Percentiles rank a stretch among this genome's conserved stretches.
phyloP scores from a whole-genome alignment of 1,284 basidiomycete genomes.

The Ganoderma sinense region DNA sequence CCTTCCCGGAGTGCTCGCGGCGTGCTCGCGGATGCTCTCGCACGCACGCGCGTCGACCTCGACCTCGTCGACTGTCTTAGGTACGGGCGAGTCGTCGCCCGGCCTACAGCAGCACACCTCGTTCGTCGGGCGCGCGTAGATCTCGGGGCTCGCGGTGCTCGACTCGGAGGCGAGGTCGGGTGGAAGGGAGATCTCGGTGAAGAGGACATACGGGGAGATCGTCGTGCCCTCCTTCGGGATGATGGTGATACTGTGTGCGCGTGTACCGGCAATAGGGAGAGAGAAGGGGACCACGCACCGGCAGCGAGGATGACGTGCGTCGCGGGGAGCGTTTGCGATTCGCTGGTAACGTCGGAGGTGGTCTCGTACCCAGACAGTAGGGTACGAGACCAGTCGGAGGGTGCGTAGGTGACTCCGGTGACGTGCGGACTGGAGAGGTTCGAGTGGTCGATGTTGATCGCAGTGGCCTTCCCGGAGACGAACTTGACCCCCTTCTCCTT shows the following conservation, averaged over 20 bases:
- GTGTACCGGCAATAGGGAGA: constrained; percentile 64
- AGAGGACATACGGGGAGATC: constrained; percentile 70
- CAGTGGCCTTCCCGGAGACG: constrained; percentile 51
- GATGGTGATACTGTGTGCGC: constrained; percentile 76
- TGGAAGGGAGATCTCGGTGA: constrained; percentile 63
- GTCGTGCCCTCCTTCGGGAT: constrained; percentile 46
- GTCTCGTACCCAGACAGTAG: too few species aligned
- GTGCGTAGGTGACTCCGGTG: constrained; percentile 59
- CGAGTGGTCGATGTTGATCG: constrained; percentile 44
- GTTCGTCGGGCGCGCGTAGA: constrained; percentile 73
- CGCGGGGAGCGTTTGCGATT: constrained; percentile 51
- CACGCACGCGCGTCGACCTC: constrained; percentile 60
- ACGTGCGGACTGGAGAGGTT: constrained; percentile 45
- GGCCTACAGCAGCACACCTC: constrained; percentile 77
- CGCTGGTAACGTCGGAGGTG: constrained; percentile 31
- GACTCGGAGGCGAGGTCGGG: constrained; percentile 11
- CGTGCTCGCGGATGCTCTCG: constrained; percentile 59
- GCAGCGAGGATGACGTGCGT: constrained; percentile 80
- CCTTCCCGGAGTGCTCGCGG: constrained; percentile 62
- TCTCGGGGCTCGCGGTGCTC: constrained; percentile 59
- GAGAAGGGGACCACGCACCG: constrained; percentile 86
- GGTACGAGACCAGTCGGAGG: too few species aligned
- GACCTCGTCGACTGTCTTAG: constrained; percentile 69
- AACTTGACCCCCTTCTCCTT: constrained; percentile 58
- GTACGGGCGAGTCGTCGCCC: constrained; percentile 66